Base-by-base conservation (phyloP, 2,329 filamentous ascomycete genomes). In the Seiridium unicorne region DNA sequence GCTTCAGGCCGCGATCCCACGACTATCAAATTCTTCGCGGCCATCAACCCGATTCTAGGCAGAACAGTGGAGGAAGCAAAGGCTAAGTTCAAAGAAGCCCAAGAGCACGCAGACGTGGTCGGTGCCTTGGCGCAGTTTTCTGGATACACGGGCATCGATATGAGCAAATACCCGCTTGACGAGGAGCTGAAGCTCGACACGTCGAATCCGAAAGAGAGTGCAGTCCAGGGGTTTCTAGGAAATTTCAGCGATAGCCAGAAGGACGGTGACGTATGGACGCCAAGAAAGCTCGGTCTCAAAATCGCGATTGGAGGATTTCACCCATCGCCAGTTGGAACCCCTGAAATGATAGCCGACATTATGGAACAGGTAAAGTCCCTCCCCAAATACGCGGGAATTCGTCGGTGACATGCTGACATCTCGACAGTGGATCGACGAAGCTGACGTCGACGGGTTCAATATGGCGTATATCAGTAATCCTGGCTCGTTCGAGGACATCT, bases 391-490 rank as follows among this genome's bases (percentile, higher is more conserved):
- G 5, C 26, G 10, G 6, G 7, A n/a, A 13, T n/a, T n/a, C 26
- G 35, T 10, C 26, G 4, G 26, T 40, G 5, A 7, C 7, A n/a
- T 31, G 18, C 32, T 36, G 32, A 38, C 49, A 1, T 2, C 35
- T 26, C 4, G 3, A 11, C 5, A 55, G 53, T 55, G 53, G 53
- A 44, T 55, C 40, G 40, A 55, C 11, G 53, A 55, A 42, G 53
- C 53, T 3, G 53, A 55, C 35, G 53, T 55, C 26, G 53, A 55
- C 4, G 53, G 53, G 11, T 55, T 55, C 40, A 55, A 55, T 26
- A 55, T 55, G 53, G 53, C 53, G 36, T 55, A 55, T 34, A 55
- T 55, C 53, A 55, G 53, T 18, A 55, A 55, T 5, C 53, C 53
- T 13, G 53, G 53, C 1, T 55, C 53, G 4, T 55, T 55, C 10